A percentile compares a stretch with the other conserved stretches of the same genome.
phyloP scores from a whole-genome alignment of 176 grass and related monocot genomes.

The Carex pumila region DNA sequence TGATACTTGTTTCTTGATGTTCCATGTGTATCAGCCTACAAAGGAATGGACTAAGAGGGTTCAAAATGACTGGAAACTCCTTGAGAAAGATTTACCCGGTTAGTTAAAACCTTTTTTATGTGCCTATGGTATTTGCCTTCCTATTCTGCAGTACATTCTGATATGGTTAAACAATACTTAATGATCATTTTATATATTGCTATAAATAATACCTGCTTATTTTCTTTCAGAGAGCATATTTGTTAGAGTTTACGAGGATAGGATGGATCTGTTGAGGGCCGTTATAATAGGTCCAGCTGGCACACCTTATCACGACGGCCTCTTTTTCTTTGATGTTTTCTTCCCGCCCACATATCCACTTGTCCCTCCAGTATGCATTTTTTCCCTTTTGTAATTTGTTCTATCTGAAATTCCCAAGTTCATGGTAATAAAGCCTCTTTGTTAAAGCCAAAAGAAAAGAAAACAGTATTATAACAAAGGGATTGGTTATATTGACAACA shows the following conservation, averaged over 20 bases:
- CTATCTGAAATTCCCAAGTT: slow-evolving; percentile 6
- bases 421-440: not conserved
- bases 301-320: slow-evolving; percentile 76
- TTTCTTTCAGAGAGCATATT: slow-evolving; percentile 61
- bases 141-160: not conserved
- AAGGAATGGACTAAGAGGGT: slow-evolving; percentile 62
- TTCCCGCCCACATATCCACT: slow-evolving; percentile 67
- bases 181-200: slow-evolving; percentile 24
- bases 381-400: slow-evolving; percentile 15
- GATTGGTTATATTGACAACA: not conserved
- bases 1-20: not conserved
- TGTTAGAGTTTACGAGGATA: slow-evolving; percentile 78
- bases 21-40: slow-evolving; percentile 35
- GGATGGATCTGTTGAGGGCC: slow-evolving; percentile 81
- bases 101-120: not conserved
- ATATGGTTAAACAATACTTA: not conserved
- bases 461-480: not conserved
- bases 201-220: not conserved
- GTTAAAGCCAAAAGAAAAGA: not conserved
- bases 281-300: slow-evolving; percentile 69
- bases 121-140: not conserved
- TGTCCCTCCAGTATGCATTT: slow-evolving; percentile 45
- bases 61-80: slow-evolving; percentile 75
- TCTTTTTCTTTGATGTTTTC: slow-evolving; percentile 77
- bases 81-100: slow-evolving; percentile 83